Conservation (phyloP, 2,329 filamentous ascomycete species). For the Fusarium phyllophilum region DNA sequence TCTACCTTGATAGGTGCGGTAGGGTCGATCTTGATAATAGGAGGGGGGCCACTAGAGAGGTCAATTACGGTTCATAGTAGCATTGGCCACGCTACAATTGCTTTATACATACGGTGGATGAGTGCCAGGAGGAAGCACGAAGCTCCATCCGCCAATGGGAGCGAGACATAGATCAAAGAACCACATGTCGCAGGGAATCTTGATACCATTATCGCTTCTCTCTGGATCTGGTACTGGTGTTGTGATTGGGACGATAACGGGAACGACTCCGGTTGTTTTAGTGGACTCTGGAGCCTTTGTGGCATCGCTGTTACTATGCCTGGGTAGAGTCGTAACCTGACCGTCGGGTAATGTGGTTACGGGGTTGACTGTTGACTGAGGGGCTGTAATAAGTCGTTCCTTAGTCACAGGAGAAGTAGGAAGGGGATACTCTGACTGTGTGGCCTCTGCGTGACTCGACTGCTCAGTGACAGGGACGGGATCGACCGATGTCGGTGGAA, state of each 20-base stretch:
- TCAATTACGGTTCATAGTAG: rapidly evolving
- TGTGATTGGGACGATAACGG: background rate
- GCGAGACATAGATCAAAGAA: background rate
- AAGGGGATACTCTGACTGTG: background rate
- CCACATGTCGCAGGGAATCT: background rate
- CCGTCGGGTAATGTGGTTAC: background rate
- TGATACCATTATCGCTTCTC: background rate
- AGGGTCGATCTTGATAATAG: background rate
- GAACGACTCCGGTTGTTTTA: rapidly evolving
- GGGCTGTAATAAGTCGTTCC: background rate
- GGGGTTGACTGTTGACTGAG: background rate
- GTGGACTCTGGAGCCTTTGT: background rate
- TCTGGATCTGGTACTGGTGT: background rate
- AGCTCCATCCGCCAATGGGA: background rate
- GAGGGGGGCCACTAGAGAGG: background rate
- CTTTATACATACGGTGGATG: background rate
- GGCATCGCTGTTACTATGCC: background rate
- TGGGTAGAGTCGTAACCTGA: rapidly evolving
- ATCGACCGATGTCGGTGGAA: background rate
- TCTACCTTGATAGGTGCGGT: background rate
- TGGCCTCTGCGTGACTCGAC: background rate
- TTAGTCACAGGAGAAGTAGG: background rate
- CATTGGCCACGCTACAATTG: rapidly evolving
- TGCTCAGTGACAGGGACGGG: background rate
- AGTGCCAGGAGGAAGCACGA: background rate